Percentiles rank a stretch among this genome's conserved stretches.
These are phyloP conservation scores for Candida nitratophila DNA, from an alignment of 805 yeast genomes.

Conservation along the genomic window DNA sequence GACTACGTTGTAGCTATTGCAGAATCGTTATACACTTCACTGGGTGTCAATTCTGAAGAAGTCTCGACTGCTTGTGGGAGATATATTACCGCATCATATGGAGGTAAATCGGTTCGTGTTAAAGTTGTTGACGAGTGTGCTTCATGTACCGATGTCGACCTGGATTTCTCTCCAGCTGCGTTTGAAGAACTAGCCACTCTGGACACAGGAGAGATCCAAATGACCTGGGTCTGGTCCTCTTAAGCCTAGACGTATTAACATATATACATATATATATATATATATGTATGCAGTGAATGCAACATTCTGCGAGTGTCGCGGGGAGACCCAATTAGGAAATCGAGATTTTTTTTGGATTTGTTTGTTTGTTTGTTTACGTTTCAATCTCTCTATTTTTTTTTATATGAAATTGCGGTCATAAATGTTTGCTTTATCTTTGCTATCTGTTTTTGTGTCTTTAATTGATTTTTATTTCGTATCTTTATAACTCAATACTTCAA, in stretches of 20 bases:
- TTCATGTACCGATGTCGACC: conserved; percentile 37
- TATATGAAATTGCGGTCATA: no score
- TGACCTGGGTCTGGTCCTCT: conserved; percentile 38
- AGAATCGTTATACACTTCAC: conserved; percentile 29
- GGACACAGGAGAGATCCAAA: conserved; percentile 37
- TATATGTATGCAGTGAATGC: no score
- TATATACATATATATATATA: no score
- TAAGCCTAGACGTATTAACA: no score
- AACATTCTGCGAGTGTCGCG: background rate
- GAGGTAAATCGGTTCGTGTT: conserved; percentile 43
- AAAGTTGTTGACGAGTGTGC: conserved; percentile 49
- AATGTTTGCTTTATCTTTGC: no score
- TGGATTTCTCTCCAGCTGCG: conserved; percentile 51
- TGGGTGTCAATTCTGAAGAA: conserved; percentile 14
- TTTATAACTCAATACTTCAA: no score
- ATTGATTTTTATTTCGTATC: background rate
- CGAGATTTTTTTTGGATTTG: no score
- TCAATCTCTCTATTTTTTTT: no score
- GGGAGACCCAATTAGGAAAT: background rate
- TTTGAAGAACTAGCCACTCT: conserved; percentile 38
- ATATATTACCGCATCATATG: conserved; percentile 36
- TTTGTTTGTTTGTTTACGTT: no score
- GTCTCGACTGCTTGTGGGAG: conserved; percentile 42
- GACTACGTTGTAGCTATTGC: conserved; percentile 47
- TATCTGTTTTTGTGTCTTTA: background rate